Base-by-base conservation (phyloP, 176 grass and related monocot species). In the Themeda triandra region DNA sequence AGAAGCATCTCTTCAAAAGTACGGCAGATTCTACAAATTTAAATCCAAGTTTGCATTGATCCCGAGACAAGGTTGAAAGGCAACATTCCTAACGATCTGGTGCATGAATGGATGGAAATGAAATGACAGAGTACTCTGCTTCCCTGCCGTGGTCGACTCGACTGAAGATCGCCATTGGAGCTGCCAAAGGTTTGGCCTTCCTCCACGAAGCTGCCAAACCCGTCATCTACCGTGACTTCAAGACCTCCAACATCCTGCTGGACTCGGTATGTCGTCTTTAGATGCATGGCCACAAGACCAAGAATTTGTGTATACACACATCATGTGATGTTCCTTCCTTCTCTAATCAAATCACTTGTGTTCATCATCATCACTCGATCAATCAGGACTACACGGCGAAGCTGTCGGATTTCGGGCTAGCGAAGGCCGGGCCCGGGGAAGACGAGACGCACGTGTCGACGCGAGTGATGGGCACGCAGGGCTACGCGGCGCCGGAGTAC, bases 171-270 rank as follows among this genome's bases (percentile, higher is more conserved):
- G 88, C 90, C 48, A 75, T 94, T 18, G 92, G 88, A 82, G 92
- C 92, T 0, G 95, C 95, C 85, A 91, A 89, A 76, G 95, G 95
- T 60, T 75, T 97, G 39, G 84, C 79, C 78, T 94, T 97, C 75
- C 95, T 97, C 79, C 92, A 97, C 44, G 92, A 94, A 33, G 79
- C 87, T 41, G 79, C 82, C 4, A 90, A 89, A 18, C 92, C 90
- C 1, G 86, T 97, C 49, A 97, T 97, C 63, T 94, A 94, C 73
- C 77, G 95, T 18, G 95, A 97, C 65, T 97, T 97, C 67, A 97
- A 97, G 75, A 84, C 90, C 54, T 97, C 95, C 28, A 97, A 97
- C 75, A 94, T 97, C 62, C 82, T 97, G 69, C 69, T 97, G 6
- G 90, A 94, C 65, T 85, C 88, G 80, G 95, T 54, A 23, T 23